Conservation (phyloP, 495 filamentous ascomycete genomes). For the Talaromyces stipitatus region DNA sequence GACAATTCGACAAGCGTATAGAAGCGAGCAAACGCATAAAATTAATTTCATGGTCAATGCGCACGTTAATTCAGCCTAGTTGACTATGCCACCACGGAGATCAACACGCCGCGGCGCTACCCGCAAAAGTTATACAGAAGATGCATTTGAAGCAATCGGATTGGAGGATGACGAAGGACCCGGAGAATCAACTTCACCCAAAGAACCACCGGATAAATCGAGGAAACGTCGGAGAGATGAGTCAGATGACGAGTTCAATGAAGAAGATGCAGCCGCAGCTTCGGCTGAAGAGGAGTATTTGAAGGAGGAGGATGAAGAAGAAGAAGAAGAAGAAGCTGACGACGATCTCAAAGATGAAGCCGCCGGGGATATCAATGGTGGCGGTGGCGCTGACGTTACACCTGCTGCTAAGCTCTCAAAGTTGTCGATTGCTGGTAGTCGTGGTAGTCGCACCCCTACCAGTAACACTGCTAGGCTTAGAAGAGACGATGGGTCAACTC, state of each 20-base stretch:
- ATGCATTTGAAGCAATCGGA: constrained; percentile 25
- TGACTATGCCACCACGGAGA: constrained; percentile 20
- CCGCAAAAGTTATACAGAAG: constrained; percentile 26
- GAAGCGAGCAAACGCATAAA: not conserved
- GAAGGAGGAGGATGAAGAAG: constrained; percentile 1
- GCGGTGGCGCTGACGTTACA: too few species aligned
- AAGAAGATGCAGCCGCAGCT: constrained; percentile 9
- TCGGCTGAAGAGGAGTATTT: not conserved
- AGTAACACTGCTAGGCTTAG: constrained; percentile 11
- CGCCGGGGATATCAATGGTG: too few species aligned
- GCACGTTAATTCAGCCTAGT: too few species aligned
- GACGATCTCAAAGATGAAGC: constrained; percentile 10
- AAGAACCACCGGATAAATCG: constrained; percentile 14
- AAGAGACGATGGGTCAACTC: constrained; percentile 13
- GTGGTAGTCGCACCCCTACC: not conserved
- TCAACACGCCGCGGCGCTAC: constrained; percentile 28
- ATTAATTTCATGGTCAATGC: too few species aligned
- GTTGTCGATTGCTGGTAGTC: not conserved
- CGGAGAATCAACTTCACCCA: not conserved
- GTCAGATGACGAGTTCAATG: constrained; percentile 27
- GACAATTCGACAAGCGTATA: not conserved
- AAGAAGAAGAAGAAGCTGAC: constrained; percentile 14
- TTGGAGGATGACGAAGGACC: constrained; percentile 22
- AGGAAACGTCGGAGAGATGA: constrained; percentile 14
- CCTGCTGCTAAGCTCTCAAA: not conserved